phyloP scores from a whole-genome alignment of 2,329 filamentous ascomycete species.

The Didymella keratinophila region DNA sequence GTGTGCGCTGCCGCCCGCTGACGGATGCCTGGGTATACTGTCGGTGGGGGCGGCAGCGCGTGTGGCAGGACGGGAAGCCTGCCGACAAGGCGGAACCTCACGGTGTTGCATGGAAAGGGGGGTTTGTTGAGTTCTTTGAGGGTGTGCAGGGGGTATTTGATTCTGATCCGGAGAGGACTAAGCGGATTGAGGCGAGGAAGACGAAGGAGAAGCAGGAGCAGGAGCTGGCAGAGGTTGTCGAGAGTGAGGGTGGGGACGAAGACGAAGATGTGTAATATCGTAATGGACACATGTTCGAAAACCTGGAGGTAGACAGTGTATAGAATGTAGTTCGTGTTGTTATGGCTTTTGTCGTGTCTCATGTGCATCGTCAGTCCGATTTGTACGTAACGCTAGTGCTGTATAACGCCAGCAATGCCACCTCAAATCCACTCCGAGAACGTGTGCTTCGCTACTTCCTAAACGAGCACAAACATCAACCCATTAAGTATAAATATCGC shows the following conservation, averaged over 20 bases:
- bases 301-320: not conserved
- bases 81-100: not conserved
- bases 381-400: not conserved
- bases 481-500: too few species aligned
- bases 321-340: not conserved
- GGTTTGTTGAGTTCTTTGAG: not conserved
- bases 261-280: not conserved
- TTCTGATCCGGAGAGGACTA: too few species aligned
- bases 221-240: not conserved
- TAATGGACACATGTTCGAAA: not conserved
- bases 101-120: not conserved
- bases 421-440: not conserved
- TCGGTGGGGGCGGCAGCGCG: constrained; percentile 30
- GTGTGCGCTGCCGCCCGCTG: constrained; percentile 27
- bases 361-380: not conserved
- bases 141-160: not conserved
- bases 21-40: constrained; percentile 38
- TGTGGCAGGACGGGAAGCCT: not conserved
- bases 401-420: not conserved
- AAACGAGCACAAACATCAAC: too few species aligned
- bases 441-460: not conserved
- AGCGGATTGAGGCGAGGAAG: not conserved
- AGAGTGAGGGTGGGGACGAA: not conserved
- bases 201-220: not conserved
- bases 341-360: not conserved